phyloP scores from a whole-genome alignment of 1,284 basidiomycete genomes.

The Fomitopsis pinicola region DNA sequence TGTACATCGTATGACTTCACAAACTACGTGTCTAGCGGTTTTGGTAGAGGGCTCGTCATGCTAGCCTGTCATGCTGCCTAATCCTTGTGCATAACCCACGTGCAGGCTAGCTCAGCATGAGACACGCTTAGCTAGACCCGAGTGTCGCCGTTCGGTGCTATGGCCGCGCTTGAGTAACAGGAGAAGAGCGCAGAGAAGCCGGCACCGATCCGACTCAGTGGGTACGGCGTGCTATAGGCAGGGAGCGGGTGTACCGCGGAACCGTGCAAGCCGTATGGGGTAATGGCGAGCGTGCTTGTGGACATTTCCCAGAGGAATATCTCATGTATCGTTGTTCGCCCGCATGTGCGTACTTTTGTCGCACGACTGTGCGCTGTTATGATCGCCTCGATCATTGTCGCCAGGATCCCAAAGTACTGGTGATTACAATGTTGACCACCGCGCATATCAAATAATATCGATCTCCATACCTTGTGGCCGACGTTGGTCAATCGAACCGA shows the following conservation, averaged over 20 bases:
- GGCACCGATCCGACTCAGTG: background rate
- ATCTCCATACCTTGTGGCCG: background rate
- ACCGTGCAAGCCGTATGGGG: background rate
- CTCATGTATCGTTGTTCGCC: background rate
- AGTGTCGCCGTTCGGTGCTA: background rate
- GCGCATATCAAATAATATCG: background rate
- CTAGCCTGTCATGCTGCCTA: background rate
- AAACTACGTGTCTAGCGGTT: no score
- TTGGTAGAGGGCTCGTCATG: background rate
- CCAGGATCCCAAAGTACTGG: background rate
- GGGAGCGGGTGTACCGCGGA: background rate
- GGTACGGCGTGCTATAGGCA: background rate
- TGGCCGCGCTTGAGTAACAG: background rate
- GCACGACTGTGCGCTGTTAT: background rate
- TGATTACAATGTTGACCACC: background rate
- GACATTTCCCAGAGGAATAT: background rate
- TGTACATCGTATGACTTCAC: background rate
- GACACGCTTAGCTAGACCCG: background rate
- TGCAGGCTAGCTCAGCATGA: background rate
- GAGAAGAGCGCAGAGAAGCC: background rate
- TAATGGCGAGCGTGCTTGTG: background rate
- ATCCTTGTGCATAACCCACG: background rate
- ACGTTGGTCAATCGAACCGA: no score
- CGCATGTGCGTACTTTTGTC: background rate
- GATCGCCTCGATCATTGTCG: background rate